phyloP scores from a whole-genome alignment of 148 eudicot genomes.

The Selenicereus undatus region DNA sequence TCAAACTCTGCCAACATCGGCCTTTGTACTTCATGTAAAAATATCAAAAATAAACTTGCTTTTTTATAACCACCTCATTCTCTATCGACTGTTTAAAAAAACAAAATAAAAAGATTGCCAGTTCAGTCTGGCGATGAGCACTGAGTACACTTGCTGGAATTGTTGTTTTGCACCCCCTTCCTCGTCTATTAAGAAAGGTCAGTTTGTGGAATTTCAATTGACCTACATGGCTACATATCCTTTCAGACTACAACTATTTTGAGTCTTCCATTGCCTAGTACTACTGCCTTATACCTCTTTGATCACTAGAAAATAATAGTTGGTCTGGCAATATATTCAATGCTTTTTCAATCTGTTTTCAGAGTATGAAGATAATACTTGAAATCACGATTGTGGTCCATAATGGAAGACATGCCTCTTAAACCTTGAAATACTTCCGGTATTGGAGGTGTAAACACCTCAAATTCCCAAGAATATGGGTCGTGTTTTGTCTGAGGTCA shows the following conservation, averaged over 20 bases:
- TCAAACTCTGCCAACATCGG: not conserved
- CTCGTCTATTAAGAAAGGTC: not conserved
- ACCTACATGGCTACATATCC: not conserved
- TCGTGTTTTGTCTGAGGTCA: not conserved
- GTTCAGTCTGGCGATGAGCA: not conserved
- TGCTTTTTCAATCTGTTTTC: not conserved
- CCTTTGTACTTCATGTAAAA: too few species aligned
- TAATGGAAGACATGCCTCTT: not conserved
- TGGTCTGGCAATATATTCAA: not conserved
- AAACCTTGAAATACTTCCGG: not conserved
- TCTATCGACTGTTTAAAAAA: too few species aligned
- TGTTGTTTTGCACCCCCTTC: not conserved
- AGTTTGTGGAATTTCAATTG: too few species aligned
- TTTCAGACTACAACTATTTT: not conserved
- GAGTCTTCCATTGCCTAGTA: not conserved
- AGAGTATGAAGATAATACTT: not conserved
- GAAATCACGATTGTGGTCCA: not conserved
- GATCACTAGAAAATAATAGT: not conserved
- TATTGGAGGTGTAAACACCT: not conserved
- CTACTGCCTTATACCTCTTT: not conserved
- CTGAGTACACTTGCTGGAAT: not conserved
- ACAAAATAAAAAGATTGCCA: not conserved
- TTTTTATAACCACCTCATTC: not conserved
- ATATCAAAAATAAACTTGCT: not conserved
- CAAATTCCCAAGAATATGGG: not conserved